phyloP scores from a whole-genome alignment of 768 basidiomycete genomes.

The Leccinum truebloodii region DNA sequence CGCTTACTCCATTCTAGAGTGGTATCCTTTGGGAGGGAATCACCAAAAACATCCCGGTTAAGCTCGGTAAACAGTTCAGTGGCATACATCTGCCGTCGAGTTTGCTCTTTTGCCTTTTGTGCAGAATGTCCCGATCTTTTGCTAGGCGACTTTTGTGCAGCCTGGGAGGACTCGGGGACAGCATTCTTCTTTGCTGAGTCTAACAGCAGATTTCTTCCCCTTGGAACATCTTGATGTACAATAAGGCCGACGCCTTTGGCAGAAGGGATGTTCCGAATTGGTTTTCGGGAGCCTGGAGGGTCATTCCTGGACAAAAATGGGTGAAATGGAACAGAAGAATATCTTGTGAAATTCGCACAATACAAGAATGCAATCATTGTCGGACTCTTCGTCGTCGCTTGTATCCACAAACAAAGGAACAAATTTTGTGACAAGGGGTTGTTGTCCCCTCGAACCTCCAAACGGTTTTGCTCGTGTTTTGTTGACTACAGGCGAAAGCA shows the following conservation, averaged over 20 bases:
- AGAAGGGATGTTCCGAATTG: conserved; percentile 31
- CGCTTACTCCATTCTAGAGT: conserved; percentile 67
- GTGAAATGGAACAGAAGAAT: conserved; percentile 2
- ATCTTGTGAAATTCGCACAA: conserved; percentile 32
- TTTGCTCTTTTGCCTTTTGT: conserved; percentile 43
- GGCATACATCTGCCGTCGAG: conserved; percentile 53
- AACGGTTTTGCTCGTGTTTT: conserved; percentile 7
- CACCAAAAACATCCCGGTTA: conserved; percentile 57
- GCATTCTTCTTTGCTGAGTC: conserved; percentile 14
- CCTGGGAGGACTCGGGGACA: not conserved
- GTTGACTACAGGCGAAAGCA: conserved; percentile 26
- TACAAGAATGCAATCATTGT: conserved; percentile 40
- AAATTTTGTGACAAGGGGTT: not conserved
- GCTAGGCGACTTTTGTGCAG: conserved; percentile 14
- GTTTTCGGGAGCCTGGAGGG: conserved; percentile 49
- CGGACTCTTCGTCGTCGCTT: conserved; percentile 35
- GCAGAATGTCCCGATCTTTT: conserved; percentile 31
- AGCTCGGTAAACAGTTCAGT: conserved; percentile 58
- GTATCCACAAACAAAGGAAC: conserved; percentile 30
- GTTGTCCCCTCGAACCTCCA: conserved; percentile 11
- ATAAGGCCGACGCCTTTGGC: conserved; percentile 5
- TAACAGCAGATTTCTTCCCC: conserved; percentile 4
- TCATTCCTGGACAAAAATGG: conserved; percentile 40
- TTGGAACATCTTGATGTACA: conserved; percentile 11
- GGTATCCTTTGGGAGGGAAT: conserved; percentile 53